Evolutionary conservation across 352 stramenopile species (phyloP).

Genomic region (Phytophthora litchii): DNA sequence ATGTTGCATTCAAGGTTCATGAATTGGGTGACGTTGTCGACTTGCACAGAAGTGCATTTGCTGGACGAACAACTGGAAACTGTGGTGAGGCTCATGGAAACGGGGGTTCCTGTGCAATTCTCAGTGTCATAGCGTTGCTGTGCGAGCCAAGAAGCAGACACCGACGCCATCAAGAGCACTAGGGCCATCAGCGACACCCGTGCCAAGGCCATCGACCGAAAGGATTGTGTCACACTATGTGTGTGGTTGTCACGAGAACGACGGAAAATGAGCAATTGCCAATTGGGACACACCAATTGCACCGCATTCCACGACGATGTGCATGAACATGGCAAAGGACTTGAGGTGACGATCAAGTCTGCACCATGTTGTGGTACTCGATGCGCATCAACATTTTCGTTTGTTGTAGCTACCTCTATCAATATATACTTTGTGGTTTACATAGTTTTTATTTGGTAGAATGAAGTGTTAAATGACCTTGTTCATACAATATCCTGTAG

Average conservation of each 20-base stretch:
- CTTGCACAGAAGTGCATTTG: constrained; percentile 12
- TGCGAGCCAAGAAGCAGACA: constrained; percentile 14
- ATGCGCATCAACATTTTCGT: constrained; percentile 3
- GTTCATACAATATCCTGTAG: not conserved
- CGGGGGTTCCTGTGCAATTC: constrained; percentile 23
- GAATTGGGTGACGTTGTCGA: constrained; percentile 21
- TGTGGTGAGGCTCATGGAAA: constrained; percentile 12
- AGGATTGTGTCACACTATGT: constrained; percentile 1
- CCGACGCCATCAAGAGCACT: constrained; percentile 5
- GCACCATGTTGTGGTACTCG: constrained; percentile 7
- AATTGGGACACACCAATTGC: constrained; percentile 12
- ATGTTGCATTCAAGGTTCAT: constrained; percentile 23
- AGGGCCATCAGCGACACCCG: not conserved
- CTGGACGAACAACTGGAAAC: constrained; percentile 5
- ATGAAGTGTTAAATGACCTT: not conserved
- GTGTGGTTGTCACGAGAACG: constrained; percentile 25
- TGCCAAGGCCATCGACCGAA: constrained; percentile 20
- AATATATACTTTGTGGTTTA: too few species aligned
- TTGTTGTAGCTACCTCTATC: not conserved
- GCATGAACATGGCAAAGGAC: not conserved
- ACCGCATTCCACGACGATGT: constrained; percentile 21
- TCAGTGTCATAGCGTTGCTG: constrained; percentile 16
- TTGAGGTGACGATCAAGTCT: constrained; percentile 6
- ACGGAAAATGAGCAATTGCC: constrained; percentile 19
- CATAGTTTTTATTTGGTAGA: too few species aligned